Percentiles rank a stretch among this genome's conserved stretches.
These are phyloP conservation scores for Clonostachys sp. DNA, from an alignment of 2,329 filamentous ascomycete genomes.

Conservation along the genomic window DNA sequence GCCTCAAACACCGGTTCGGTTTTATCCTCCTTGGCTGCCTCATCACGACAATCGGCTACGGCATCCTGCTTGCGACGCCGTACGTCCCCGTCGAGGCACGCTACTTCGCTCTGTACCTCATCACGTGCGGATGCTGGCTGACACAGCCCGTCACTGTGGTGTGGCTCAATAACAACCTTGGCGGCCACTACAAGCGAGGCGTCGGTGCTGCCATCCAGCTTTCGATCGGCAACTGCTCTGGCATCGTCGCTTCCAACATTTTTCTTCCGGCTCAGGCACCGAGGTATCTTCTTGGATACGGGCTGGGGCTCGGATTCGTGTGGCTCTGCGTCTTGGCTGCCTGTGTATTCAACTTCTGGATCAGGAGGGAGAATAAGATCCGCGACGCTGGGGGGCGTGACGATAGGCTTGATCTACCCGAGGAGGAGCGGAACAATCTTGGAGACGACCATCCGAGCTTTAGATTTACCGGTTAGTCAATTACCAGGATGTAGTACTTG, in stretches of 20 bases:
- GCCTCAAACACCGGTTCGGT: constrained; percentile 42
- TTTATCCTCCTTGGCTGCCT: constrained; percentile 47
- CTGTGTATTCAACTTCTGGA: constrained; percentile 15
- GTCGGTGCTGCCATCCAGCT: constrained; percentile 45
- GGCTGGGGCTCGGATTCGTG: constrained; percentile 36
- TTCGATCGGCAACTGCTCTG: constrained; percentile 42
- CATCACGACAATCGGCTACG: constrained; percentile 48
- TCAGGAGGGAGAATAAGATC: constrained; percentile 26
- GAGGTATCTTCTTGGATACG: constrained; percentile 43
- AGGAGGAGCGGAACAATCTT: constrained; percentile 22
- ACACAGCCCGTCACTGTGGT: constrained; percentile 48
- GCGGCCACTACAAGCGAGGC: constrained; percentile 52
- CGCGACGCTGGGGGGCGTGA: constrained; percentile 22
- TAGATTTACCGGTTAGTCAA: constrained; percentile 14
- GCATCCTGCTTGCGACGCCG: constrained; percentile 39
- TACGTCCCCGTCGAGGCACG: constrained; percentile 16
- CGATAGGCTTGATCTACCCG: constrained; percentile 14
- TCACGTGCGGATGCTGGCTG: constrained; percentile 48
- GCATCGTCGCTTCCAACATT: constrained; percentile 46
- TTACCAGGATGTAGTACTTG: too few species aligned
- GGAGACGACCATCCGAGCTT: constrained; percentile 29
- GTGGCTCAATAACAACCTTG: constrained; percentile 53
- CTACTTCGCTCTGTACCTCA: constrained; percentile 49
- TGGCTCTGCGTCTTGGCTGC: constrained; percentile 34
- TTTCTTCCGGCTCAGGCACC: constrained; percentile 42